Evolutionary conservation across 495 filamentous ascomycete species (phyloP).

Genomic region (Terfezia claveryi): DNA sequence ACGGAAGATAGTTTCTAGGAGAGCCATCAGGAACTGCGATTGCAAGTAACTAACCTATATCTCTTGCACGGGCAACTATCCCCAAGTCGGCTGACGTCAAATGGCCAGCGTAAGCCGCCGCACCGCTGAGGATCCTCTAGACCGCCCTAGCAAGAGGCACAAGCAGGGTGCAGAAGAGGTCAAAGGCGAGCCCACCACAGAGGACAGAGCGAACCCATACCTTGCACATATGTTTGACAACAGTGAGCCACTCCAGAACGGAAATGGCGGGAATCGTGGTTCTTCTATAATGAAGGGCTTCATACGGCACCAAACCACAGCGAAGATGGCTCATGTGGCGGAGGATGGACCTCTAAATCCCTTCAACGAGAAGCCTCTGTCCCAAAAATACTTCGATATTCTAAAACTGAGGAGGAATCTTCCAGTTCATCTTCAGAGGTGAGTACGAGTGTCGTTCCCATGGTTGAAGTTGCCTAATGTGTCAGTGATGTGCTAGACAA

Average conservation of each 20-base stretch:
- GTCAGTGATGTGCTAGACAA: conserved; percentile 31
- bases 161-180: not conserved
- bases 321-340: conserved; percentile 44
- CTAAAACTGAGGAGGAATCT: conserved; percentile 61
- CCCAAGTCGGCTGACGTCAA: not conserved
- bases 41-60: too few relatives aligned
- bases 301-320: conserved; percentile 61
- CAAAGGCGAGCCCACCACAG: not conserved
- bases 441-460: conserved; percentile 9
- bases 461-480: not conserved
- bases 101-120: not conserved
- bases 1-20: too few relatives aligned
- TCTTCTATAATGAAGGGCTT: conserved; percentile 36
- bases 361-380: conserved; percentile 55
- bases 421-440: conserved; percentile 79
- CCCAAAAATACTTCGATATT: conserved; percentile 70
- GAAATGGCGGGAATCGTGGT: conserved; percentile 9
- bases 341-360: conserved; percentile 74
- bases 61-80: too few relatives aligned
- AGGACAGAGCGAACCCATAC: conserved; percentile 46
- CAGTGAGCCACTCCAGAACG: conserved; percentile 14
- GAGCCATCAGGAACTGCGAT: too few relatives aligned
- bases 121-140: not conserved
- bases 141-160: not conserved
- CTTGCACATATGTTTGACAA: conserved; percentile 68